Evolutionary conservation across 345 rosid genomes (phyloP), one percentile per base, ranked within the genome.

Genomic region (Kernera saxatilis): DNA sequence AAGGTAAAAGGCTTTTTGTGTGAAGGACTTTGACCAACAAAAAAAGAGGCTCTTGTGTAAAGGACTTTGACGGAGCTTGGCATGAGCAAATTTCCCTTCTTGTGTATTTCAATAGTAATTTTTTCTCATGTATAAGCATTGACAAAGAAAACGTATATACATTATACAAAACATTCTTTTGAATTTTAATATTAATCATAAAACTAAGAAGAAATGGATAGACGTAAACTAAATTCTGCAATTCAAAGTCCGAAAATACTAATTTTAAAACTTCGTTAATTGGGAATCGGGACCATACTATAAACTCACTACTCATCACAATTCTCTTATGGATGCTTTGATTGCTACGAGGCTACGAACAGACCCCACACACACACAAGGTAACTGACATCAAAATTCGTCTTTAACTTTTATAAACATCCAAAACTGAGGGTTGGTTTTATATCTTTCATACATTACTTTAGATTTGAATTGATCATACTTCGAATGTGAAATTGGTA

Each of bases 281-380:
- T n/a, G 35, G 53, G 36, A 55, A 18, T 6, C 14, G 23, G 64
- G 55, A 69, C 65, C 73, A 25, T 21, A 22, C 19, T 44, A 55
- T 55, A 58, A 58, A 36, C 40, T 41, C 29, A 61, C 18, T 15
- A 44, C 1, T 54, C 32, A 53, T 53, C n/a, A 41, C n/a, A 43
- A 13, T 41, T 55, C 7, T n/a, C 56, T 22, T 10, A 54, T 54
- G 27, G 2, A 44, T 62, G 58, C 48, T 37, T 36, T 48, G 41
- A 59, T 36, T 25, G 73, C 65, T 69, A 69, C 57, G 27, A 70
- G 57, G 41, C 59, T 70, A 59, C 22, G n/a, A 36, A 48, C 23
- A 50, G 52, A 59, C 51, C 41, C 67, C 74, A 49, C 51, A 36
- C 39, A 35, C 39, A 35, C 36, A 14, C 58, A 3, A 52, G 37